phyloP scores from a whole-genome alignment of 352 stramenopile species.

The Pythium folliculosum region DNA sequence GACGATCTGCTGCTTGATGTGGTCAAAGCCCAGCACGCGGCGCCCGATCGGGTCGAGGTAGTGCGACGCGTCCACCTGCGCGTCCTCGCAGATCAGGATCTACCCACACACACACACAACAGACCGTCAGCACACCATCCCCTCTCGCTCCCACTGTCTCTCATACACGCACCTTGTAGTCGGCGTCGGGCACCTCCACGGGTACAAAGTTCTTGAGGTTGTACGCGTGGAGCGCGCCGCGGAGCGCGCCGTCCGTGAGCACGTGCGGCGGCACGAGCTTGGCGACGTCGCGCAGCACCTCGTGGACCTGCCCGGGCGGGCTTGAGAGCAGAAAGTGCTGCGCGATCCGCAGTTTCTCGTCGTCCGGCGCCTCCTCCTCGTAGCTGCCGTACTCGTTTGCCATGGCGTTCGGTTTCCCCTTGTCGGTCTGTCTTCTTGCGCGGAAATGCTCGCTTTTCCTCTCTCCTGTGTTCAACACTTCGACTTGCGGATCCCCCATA shows the following conservation, averaged over 20 bases:
- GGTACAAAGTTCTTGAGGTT: conserved; percentile 74
- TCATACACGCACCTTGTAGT: conserved; percentile 71
- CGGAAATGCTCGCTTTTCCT: not conserved
- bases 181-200: conserved; percentile 65
- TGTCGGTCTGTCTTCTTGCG: not conserved
- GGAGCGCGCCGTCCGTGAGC: conserved; percentile 68
- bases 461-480: conserved; percentile 16
- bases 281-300: conserved; percentile 82
- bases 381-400: conserved; percentile 59
- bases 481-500: conserved; percentile 13
- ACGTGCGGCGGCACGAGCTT: conserved; percentile 79
- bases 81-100: conserved; percentile 83
- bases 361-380: conserved; percentile 75
- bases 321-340: conserved; percentile 90
- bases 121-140: not conserved
- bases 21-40: conserved; percentile 83
- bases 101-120: conserved; percentile 20
- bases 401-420: conserved; percentile 44
- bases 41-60: conserved; percentile 84
- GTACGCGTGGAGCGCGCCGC: conserved; percentile 76
- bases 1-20: conserved; percentile 76
- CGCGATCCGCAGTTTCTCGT: conserved; percentile 90
- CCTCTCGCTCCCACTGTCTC: too few species aligned
- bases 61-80: conserved; percentile 77
- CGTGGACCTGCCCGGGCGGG: conserved; percentile 87